Percentiles rank a stretch among this genome's conserved stretches.
Conservation (phyloP, 768 basidiomycete species). For the Tubosaeta brunneosetosa region DNA sequence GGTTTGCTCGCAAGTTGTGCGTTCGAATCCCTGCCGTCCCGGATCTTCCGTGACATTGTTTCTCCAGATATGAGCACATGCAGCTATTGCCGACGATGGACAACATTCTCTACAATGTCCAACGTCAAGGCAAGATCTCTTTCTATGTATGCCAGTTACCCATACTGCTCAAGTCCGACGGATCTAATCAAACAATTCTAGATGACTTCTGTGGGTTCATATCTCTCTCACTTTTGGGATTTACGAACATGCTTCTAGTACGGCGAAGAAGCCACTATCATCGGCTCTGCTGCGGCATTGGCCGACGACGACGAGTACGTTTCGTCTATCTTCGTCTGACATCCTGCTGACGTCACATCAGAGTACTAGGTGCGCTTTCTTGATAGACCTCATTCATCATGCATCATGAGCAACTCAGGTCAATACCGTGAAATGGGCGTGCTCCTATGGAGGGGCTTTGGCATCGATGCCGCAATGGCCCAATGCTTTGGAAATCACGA, state of each 20-base stretch:
- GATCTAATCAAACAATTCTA: slow-evolving; percentile 25
- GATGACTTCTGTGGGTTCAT: slow-evolving; percentile 74
- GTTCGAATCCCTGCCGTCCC: slow-evolving; percentile 12
- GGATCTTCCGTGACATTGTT: neutral
- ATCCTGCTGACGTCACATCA: slow-evolving; percentile 25
- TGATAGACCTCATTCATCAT: neutral
- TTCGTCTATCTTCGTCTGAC: neutral
- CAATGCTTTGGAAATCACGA: slow-evolving; percentile 88
- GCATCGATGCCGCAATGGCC: slow-evolving; percentile 76
- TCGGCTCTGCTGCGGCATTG: slow-evolving; percentile 86
- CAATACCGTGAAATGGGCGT: slow-evolving; percentile 95
- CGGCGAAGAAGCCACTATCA: slow-evolving; percentile 87
- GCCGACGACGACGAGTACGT: slow-evolving; percentile 80
- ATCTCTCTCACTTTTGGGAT: neutral
- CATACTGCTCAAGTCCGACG: neutral
- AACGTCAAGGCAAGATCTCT: slow-evolving; percentile 89
- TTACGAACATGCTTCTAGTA: slow-evolving; percentile 40
- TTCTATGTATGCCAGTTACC: slow-evolving; percentile 62
- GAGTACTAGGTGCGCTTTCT: slow-evolving; percentile 60
- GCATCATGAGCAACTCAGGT: slow-evolving; percentile 36
- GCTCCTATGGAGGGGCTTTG: slow-evolving; percentile 82
- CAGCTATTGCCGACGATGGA: slow-evolving; percentile 77
- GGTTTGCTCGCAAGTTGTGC: slow-evolving; percentile 60
- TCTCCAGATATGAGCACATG: slow-evolving; percentile 69
- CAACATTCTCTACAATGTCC: slow-evolving; percentile 85